Percentiles rank a stretch among this genome's conserved stretches.
phyloP scores from a whole-genome alignment of 768 basidiomycete genomes.

The Sarcomyxa edulis region DNA sequence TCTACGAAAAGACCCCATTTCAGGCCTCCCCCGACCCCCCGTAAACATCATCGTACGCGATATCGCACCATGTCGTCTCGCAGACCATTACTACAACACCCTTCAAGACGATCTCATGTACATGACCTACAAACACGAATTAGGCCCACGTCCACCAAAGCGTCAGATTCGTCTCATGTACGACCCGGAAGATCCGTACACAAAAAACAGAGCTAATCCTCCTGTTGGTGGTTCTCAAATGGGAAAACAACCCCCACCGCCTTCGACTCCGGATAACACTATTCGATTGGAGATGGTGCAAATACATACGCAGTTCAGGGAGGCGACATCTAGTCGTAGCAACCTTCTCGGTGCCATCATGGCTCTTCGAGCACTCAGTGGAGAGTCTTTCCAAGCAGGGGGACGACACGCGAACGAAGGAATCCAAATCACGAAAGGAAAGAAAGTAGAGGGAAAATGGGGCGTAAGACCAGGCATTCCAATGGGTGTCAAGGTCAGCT shows the following conservation, averaged over 20 bases:
- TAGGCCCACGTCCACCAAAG: slow-evolving; percentile 43
- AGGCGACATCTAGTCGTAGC: slow-evolving; percentile 63
- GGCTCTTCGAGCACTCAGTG: slow-evolving; percentile 82
- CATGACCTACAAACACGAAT: slow-evolving; percentile 84
- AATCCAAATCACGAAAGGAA: slow-evolving; percentile 71
- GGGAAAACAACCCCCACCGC: slow-evolving; percentile 62
- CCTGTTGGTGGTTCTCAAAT: slow-evolving; percentile 68
- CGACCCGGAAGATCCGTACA: slow-evolving; percentile 79
- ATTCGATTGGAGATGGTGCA: slow-evolving; percentile 78
- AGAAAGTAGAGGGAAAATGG: slow-evolving; percentile 75
- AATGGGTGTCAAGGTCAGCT: slow-evolving; percentile 83
- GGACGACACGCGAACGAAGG: slow-evolving; percentile 68
- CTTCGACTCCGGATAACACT: slow-evolving; percentile 63
- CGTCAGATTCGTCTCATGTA: slow-evolving; percentile 61
- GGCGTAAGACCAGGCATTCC: slow-evolving; percentile 79
- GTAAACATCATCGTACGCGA: slow-evolving; percentile 62
- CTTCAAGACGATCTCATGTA: slow-evolving; percentile 90
- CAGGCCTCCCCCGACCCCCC: slow-evolving; percentile 71
- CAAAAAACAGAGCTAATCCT: slow-evolving; percentile 70
- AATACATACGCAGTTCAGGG: slow-evolving; percentile 83
- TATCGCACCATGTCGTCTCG: slow-evolving; percentile 66
- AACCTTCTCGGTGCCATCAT: slow-evolving; percentile 82
- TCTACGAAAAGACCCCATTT: slow-evolving; percentile 40
- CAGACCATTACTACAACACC: slow-evolving; percentile 79
- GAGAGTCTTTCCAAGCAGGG: slow-evolving; percentile 71